Conservation (phyloP, 1,139 yeast species). For the Entelexis paramagnoliae region DNA sequence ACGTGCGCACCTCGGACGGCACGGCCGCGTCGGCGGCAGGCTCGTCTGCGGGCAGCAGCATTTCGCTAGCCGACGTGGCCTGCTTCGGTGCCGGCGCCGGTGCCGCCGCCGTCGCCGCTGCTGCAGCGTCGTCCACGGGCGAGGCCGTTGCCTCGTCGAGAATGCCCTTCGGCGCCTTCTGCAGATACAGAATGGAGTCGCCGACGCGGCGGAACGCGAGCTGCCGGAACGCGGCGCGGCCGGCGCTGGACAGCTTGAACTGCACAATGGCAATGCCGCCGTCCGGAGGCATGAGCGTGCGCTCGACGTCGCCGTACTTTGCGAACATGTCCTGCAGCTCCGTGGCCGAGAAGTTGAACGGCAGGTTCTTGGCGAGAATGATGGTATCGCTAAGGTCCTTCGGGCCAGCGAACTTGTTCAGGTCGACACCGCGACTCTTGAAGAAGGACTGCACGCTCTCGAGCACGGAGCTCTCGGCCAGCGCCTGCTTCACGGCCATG, state of each 20-base stretch:
- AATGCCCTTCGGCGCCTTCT: constrained; percentile 83
- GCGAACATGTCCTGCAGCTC: constrained; percentile 76
- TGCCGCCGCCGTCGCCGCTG: constrained; percentile 6
- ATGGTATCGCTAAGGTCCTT: constrained; percentile 74
- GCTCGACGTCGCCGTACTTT: constrained; percentile 66
- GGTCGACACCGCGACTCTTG: constrained; percentile 75
- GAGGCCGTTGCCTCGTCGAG: constrained; percentile 34
- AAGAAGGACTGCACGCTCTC: constrained; percentile 84
- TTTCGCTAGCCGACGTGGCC: constrained; percentile 23
- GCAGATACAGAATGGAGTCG: constrained; percentile 74
- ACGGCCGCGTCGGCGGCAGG: constrained; percentile 32
- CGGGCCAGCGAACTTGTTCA: constrained; percentile 48
- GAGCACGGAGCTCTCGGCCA: constrained; percentile 93
- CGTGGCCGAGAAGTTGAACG: constrained; percentile 68
- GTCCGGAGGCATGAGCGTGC: constrained; percentile 89
- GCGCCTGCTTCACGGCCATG: constrained; percentile 94
- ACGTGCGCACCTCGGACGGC: constrained; percentile 45
- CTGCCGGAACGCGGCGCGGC: constrained; percentile 81
- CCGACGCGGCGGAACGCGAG: constrained; percentile 80
- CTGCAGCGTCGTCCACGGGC: not conserved
- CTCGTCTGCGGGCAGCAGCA: constrained; percentile 15
- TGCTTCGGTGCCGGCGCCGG: constrained; percentile 2
- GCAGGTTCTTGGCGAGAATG: constrained; percentile 78
- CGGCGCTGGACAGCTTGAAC: constrained; percentile 71
- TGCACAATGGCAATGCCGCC: constrained; percentile 97